phyloP scores from a whole-genome alignment of 2,329 filamentous ascomycete species.

The Colletotrichum tropicicola region DNA sequence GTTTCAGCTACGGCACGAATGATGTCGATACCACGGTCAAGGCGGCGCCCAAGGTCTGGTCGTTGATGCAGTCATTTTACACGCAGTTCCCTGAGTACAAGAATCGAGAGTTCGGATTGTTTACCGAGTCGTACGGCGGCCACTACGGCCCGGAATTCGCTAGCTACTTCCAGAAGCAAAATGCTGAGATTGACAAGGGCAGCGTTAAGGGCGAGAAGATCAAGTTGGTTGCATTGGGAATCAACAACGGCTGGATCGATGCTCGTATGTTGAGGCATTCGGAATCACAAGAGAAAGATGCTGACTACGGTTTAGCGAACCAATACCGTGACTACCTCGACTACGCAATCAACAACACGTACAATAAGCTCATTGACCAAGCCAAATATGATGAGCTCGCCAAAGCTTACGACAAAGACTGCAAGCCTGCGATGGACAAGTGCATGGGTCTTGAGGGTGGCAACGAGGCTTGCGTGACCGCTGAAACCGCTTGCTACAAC shows the following conservation, averaged over 20 bases:
- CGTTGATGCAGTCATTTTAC: conserved; percentile 68
- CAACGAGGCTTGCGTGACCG: conserved; percentile 37
- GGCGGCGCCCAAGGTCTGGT: conserved; percentile 62
- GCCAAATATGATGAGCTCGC: conserved; percentile 13
- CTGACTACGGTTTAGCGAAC: background rate
- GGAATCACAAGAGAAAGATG: background rate
- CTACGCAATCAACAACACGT: conserved; percentile 55
- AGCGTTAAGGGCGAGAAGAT: conserved; percentile 50
- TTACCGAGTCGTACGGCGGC: conserved; percentile 65
- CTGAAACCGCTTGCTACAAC: conserved; percentile 36
- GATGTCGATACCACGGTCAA: conserved; percentile 50
- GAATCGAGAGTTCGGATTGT: conserved; percentile 64
- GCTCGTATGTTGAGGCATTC: conserved; percentile 10
- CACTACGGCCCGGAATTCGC: conserved; percentile 66
- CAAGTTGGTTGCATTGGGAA: conserved; percentile 60
- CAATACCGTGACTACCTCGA: conserved; percentile 54
- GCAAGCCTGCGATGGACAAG: conserved; percentile 31
- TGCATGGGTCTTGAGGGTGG: conserved; percentile 33
- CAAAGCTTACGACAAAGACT: conserved; percentile 33
- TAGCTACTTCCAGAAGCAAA: conserved; percentile 65
- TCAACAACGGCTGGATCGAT: conserved; percentile 67
- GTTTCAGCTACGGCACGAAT: conserved; percentile 40
- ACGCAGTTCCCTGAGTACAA: conserved; percentile 70
- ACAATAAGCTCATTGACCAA: conserved; percentile 37
- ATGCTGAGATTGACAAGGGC: conserved; percentile 57